Evolutionary conservation across 148 eudicot genomes (phyloP), one percentile per base, ranked within the genome.

Genomic region (Diospyros lotus): DNA sequence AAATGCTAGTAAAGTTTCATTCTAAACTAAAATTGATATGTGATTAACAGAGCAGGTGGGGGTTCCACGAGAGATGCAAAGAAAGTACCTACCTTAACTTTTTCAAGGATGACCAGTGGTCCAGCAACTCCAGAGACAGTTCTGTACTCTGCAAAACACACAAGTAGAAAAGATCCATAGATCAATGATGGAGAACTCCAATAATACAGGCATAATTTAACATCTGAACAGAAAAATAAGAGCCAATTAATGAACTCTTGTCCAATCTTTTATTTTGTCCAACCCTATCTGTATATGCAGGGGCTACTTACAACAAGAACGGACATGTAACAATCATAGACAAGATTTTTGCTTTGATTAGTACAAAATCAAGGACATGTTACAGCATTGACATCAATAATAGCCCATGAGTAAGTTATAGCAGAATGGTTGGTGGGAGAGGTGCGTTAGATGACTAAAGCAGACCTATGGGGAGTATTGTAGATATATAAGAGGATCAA

Each of bases 111-210:
- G 74, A 90, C 94, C 73, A 90, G 86, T 61, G 94, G 94, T 78
- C 94, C 94, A 80, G 94, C 94, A 82, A 90, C 94, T 80, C 94
- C 94, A 73, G 91, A 90, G 64, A 90, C 94, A 40, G 94, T 90
- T 80, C 94, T 81, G 75, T 90, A 90, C 75, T 90, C 94, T 90
- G 90, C 66, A 73, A 41, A 55, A 64, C 62, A 58, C 11, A 14
- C 0, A 43, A 58, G 51, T 17, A 55, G 4, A n/a, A 58, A 68
- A 68, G 58, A 11, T 13, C 72, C 45, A 51, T 12, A 68, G 1
- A 38, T 3, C 14, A 18, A 41, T 64, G 43, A 42, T 5, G 50
- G 68, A 64, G 41, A 41, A 38, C 2, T 56, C 59, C 63, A 59
- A 9, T 48, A 28, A 38, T 15, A 40, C 58, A 51, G n/a, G 14